phyloP scores from a whole-genome alignment of 2,329 filamentous ascomycete species.

The Fonsecaea pedrosoi region DNA sequence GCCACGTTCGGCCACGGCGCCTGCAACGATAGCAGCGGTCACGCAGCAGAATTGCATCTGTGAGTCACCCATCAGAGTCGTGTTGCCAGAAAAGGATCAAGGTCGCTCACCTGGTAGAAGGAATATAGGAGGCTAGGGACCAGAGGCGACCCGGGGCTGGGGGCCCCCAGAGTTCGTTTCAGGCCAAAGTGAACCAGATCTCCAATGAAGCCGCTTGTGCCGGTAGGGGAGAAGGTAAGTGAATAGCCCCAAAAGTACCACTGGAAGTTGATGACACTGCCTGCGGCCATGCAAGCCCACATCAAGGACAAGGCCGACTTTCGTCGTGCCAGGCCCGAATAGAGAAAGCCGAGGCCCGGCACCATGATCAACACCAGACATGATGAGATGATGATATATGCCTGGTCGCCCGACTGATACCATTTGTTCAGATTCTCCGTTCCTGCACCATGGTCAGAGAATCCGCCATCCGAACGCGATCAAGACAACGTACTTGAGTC shows the following conservation, averaged over 20 bases:
- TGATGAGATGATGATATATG: conserved; percentile 78
- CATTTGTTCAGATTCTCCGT: conserved; percentile 93
- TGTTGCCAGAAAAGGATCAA: neutral
- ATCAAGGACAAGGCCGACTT: conserved; percentile 98
- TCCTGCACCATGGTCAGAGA: conserved; percentile 56
- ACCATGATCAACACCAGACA: conserved; percentile 80
- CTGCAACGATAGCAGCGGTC: conserved; percentile 88
- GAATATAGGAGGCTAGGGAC: conserved; percentile 90
- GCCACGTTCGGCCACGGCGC: conserved; percentile 91
- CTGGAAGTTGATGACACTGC: conserved; percentile 90
- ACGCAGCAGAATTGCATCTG: conserved; percentile 98
- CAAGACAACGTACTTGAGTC: conserved; percentile 71
- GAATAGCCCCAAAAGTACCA: conserved; percentile 99
- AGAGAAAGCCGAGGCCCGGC: conserved; percentile 94
- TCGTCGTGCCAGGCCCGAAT: conserved; percentile 94
- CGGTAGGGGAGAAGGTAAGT: conserved; percentile 82
- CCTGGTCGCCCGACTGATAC: conserved; percentile 89
- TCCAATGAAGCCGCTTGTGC: conserved; percentile 89
- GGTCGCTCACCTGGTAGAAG: conserved; percentile 78
- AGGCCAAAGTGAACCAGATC: conserved; percentile 89
- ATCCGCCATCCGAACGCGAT: conserved; percentile 13
- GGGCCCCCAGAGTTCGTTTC: conserved; percentile 78
- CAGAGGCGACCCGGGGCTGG: conserved; percentile 86
- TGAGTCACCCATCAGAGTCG: conserved; percentile 2
- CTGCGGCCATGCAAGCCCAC: conserved; percentile 95